phyloP scores from a whole-genome alignment of 371 early-diverging fungal genomes.

The Phascolomyces articulosus region DNA sequence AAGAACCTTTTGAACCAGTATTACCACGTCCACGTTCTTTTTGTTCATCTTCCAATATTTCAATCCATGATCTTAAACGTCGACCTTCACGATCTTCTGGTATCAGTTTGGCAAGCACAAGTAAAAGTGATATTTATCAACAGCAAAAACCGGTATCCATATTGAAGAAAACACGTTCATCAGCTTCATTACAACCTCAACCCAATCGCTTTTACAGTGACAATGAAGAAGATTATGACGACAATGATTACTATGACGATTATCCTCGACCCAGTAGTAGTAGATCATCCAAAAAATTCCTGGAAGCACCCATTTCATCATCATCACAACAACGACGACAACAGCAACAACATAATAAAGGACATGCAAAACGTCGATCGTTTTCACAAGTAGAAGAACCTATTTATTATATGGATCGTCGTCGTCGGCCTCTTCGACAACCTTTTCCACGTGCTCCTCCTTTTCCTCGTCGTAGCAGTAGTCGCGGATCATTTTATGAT shows the following conservation, averaged over 20 bases:
- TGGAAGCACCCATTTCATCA: background rate
- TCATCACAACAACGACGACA: background rate
- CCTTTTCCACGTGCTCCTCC: no score
- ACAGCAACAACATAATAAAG: background rate
- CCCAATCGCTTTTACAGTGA: background rate
- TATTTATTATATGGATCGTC: background rate
- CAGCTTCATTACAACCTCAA: constrained; percentile 4
- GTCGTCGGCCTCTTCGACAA: background rate
- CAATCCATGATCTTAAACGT: no score
- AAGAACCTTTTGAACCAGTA: background rate
- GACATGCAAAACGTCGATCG: background rate
- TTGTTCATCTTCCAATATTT: background rate
- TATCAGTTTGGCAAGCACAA: background rate
- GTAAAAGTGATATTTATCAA: background rate
- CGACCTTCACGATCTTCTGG: constrained; percentile 1
- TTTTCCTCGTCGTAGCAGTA: background rate
- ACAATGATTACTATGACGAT: background rate
- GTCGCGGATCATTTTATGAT: background rate
- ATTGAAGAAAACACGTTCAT: constrained; percentile 9
- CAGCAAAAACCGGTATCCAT: constrained; percentile 9
- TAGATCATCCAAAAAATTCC: background rate
- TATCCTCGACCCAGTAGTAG: background rate
- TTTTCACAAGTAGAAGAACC: constrained; percentile 5
- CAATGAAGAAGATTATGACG: background rate
- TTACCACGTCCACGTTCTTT: constrained; percentile 3